Evolutionary conservation across 1,284 basidiomycete genomes (phyloP).

Genomic region (Rhodotorula sp.): DNA sequence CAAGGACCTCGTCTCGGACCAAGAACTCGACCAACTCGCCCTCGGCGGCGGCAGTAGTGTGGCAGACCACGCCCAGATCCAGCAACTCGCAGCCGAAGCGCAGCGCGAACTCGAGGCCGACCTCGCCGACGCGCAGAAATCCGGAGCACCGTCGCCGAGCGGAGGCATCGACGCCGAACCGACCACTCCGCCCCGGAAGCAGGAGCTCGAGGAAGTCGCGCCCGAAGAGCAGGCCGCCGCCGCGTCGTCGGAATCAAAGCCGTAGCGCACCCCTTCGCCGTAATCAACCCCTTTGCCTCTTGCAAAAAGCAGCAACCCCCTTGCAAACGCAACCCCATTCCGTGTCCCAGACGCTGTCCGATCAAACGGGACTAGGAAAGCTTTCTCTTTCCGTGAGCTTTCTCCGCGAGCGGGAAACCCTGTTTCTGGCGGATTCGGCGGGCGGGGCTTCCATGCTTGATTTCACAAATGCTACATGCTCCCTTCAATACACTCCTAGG

Average conservation of each 20-base stretch:
- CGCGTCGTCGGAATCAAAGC: neutral
- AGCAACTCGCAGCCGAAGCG: neutral
- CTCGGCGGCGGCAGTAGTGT: neutral
- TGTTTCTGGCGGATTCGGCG: too few relatives aligned
- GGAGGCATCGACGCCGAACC: neutral
- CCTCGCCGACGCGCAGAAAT: neutral
- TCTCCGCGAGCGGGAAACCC: too few relatives aligned
- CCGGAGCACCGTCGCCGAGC: neutral
- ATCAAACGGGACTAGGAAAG: too few relatives aligned
- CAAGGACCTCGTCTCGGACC: conserved; percentile 12
- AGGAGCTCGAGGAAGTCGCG: neutral
- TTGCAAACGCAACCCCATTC: too few relatives aligned
- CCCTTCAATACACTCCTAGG: too few relatives aligned
- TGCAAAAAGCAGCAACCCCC: too few relatives aligned
- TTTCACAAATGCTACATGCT: too few relatives aligned
- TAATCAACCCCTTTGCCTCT: neutral
- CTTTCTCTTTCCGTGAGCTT: too few relatives aligned
- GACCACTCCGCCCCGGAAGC: neutral
- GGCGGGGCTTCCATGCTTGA: too few relatives aligned
- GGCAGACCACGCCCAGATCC: neutral
- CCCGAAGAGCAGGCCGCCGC: neutral
- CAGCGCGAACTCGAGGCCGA: neutral
- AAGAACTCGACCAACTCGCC: conserved; percentile 5
- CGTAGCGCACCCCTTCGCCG: neutral
- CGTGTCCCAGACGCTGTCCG: too few relatives aligned